A percentile compares a stretch with the other conserved stretches of the same genome.
phyloP scores from a whole-genome alignment of 1,284 basidiomycete genomes.

The Pisolithus thermaeus region DNA sequence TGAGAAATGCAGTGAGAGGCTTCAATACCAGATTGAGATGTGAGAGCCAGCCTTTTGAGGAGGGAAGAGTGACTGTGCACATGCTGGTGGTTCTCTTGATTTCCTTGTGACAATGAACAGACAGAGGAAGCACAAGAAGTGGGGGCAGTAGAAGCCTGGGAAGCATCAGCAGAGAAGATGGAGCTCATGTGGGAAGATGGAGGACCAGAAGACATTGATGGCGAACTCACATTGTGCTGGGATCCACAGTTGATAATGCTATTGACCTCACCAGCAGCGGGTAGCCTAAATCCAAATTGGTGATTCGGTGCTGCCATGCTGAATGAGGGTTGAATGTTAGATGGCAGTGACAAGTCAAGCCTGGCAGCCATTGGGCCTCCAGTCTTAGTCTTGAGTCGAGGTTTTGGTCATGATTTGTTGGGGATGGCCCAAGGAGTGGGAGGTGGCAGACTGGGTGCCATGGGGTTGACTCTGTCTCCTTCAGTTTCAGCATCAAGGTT shows the following conservation, averaged over 20 bases:
- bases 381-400: not conserved
- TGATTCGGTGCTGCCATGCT: not conserved
- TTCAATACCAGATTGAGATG: not conserved
- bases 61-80: not conserved
- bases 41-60: not conserved
- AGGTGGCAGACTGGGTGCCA: not conserved
- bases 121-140: not conserved
- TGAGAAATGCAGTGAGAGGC: not conserved
- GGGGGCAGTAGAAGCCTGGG: not conserved
- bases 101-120: not conserved
- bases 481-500: not conserved
- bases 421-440: too few species aligned
- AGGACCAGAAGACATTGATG: not conserved
- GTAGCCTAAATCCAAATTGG: not conserved
- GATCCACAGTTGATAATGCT: not conserved
- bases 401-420: not conserved
- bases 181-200: too few species aligned
- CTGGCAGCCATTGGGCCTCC: not conserved
- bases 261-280: not conserved
- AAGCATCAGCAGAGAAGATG: too few species aligned
- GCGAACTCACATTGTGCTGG: not conserved
- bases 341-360: not conserved
- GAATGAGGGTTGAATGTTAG: not conserved
- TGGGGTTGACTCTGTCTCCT: constrained; percentile 1
- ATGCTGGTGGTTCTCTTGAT: not conserved